Base-by-base conservation (phyloP, 139 green algal species). In the Chlamydomonas eustigma region DNA sequence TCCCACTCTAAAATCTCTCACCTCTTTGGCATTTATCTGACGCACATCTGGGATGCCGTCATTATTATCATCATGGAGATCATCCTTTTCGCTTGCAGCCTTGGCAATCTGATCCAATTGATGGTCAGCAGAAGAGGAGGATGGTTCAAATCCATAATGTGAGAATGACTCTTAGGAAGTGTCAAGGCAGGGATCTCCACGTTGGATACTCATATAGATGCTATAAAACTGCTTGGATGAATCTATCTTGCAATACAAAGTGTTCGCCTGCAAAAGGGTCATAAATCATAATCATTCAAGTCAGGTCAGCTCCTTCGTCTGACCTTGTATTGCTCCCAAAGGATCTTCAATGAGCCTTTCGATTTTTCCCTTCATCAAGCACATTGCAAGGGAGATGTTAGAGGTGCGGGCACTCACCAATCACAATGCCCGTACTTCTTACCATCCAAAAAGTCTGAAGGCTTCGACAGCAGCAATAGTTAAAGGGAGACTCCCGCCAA, bases 1-100 rank as follows among this genome's bases (percentile, higher is more conserved):
- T n/a, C n/a, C n/a, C 44, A 58, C 44, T 58, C 44, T 58, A 28
- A 22, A 12, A 58, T 35, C 12, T 6, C 52, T 33, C 52, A 68
- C 52, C 52, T 68, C n/a, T 28, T 68, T 22, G 12, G 52, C 52
- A 31, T 68, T 3, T 4, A 75, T 75, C 75, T 75, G 75, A 64
- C 52, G 67, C 8, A 80, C 65, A 37, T 80, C 75, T 3, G 75
- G 33, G 4, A 80, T 69, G 64, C 75, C 75, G 32, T 80, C 75
- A 30, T 75, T 80, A 65, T 80, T 51, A 3, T 68, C 64, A 51
- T 80, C 75, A 24, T 70, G 1, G 39, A 71, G 39, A 33, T 80
- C 64, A 71, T 80, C 75, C 64, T 80, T 80, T 1, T 50, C 18
- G 39, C 30, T 64, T 4, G 73, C 73, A 2, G 52, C 73, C 36